Evolutionary conservation across 352 stramenopile genomes (phyloP).

Genomic region (Pythium aphanidermatum): DNA sequence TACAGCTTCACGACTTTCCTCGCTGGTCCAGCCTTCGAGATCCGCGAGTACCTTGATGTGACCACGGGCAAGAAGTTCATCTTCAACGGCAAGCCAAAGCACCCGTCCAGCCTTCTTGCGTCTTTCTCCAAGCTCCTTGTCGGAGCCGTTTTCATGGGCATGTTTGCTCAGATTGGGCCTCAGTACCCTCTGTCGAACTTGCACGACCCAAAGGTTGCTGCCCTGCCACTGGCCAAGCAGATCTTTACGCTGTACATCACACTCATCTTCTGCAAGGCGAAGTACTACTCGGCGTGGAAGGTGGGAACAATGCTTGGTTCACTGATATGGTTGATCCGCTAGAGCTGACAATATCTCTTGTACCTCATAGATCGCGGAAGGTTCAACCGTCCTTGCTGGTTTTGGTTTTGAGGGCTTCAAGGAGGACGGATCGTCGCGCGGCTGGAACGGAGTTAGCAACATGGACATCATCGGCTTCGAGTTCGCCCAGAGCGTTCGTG

Average conservation of each 20-base stretch:
- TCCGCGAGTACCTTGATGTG: slow-evolving; percentile 87
- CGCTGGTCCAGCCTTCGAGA: slow-evolving; percentile 93
- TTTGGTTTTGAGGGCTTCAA: slow-evolving; percentile 94
- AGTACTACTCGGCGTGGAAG: slow-evolving; percentile 98
- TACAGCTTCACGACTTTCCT: slow-evolving; percentile 97
- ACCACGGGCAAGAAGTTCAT: slow-evolving; percentile 48
- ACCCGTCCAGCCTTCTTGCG: slow-evolving; percentile 25
- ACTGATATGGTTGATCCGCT: too few relatives aligned
- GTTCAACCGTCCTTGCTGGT: slow-evolving; percentile 67
- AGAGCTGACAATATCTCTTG: too few relatives aligned
- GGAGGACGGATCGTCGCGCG: slow-evolving; percentile 68
- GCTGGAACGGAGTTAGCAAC: slow-evolving; percentile 94
- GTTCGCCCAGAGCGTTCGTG: slow-evolving; percentile 86
- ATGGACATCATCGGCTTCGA: slow-evolving; percentile 96
- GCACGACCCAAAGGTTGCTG: slow-evolving; percentile 1
- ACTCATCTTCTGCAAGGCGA: slow-evolving; percentile 87
- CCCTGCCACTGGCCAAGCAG: slow-evolving; percentile 31
- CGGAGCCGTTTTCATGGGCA: slow-evolving; percentile 45
- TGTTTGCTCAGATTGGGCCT: slow-evolving; percentile 31
- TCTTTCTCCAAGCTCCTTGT: slow-evolving; percentile 49
- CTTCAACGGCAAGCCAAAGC: slow-evolving; percentile 25
- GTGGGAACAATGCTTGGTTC: too few relatives aligned
- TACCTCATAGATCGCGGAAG: slow-evolving; percentile 49
- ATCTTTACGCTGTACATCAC: slow-evolving; percentile 77
- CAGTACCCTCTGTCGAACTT: slow-evolving; percentile 23